A percentile compares a stretch with the other conserved stretches of the same genome.
These are phyloP conservation scores for Cytidiella melzeri DNA, from an alignment of 768 basidiomycete species.

Conservation along the genomic window DNA sequence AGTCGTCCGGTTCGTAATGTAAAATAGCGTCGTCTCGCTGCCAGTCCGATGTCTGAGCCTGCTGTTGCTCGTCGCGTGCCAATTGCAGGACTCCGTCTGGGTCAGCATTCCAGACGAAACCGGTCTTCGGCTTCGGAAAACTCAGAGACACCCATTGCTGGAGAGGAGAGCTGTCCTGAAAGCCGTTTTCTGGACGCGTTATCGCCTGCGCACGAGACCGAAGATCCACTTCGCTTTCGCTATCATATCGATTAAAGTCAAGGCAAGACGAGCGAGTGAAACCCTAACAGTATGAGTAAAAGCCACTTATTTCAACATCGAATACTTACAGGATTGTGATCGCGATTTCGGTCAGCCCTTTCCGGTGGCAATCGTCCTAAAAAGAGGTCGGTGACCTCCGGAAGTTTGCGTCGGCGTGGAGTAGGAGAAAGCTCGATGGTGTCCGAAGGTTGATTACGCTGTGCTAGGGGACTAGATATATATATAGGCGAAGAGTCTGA, in stretches of 20 bases:
- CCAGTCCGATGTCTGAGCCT: neutral
- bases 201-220: neutral
- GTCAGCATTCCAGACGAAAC: neutral
- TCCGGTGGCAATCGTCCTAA: too few relatives aligned
- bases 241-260: neutral
- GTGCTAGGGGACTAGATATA: neutral
- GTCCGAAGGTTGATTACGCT: neutral
- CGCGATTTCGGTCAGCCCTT: too few relatives aligned
- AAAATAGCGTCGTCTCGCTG: constrained; percentile 3
- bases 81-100: neutral
- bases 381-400: neutral
- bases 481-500: neutral
- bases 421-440: neutral
- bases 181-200: neutral
- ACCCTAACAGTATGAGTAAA: too few relatives aligned
- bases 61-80: neutral
- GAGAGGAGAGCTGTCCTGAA: neutral
- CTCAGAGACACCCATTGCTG: neutral
- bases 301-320: too few relatives aligned
- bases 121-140: neutral
- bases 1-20: constrained; percentile 3
- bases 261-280: too few relatives aligned
- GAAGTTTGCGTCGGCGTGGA: neutral
- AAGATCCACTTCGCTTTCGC: neutral
- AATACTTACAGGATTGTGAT: too few relatives aligned